phyloP scores from a whole-genome alignment of 1,284 basidiomycete genomes.

The Filobasidium uniguttulatum region DNA sequence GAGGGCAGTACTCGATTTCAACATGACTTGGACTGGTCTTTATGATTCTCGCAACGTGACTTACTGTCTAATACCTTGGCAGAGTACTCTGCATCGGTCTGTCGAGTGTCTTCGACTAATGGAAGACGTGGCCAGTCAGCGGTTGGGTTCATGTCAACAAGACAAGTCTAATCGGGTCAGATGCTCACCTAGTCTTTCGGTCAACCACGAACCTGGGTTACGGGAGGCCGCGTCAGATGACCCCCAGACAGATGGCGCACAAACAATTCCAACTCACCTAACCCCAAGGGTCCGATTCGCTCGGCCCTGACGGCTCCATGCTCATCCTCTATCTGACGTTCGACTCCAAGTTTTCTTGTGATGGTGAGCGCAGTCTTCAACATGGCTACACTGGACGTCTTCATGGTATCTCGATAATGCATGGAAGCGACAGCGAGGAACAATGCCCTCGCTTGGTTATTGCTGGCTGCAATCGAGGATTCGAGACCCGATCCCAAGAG shows the following conservation, averaged over 20 bases:
- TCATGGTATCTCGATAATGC: slow-evolving; percentile 9
- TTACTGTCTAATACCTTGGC: neutral
- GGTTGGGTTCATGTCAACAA: too few species aligned
- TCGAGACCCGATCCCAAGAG: slow-evolving; percentile 2
- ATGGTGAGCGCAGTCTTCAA: slow-evolving; percentile 1
- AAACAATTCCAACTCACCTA: slow-evolving; percentile 5
- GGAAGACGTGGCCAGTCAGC: neutral
- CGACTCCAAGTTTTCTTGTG: slow-evolving; percentile 3
- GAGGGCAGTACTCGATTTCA: too few species aligned
- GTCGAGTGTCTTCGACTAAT: neutral
- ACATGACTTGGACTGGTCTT: neutral
- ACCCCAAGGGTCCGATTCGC: slow-evolving; percentile 1
- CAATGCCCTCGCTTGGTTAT: slow-evolving; percentile 9
- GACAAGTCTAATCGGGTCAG: too few species aligned
- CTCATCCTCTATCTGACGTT: neutral
- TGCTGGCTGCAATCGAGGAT: slow-evolving; percentile 5
- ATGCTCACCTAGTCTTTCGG: neutral
- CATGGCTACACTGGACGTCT: slow-evolving; percentile 6
- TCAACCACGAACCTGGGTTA: neutral
- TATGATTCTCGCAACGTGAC: neutral
- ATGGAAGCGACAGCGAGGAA: slow-evolving; percentile 10
- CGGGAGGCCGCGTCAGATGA: neutral
- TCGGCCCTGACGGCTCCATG: neutral
- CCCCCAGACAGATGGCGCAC: neutral
- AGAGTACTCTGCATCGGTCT: neutral